Evolutionary conservation across 2,329 filamentous ascomycete species (phyloP), one percentile per base, ranked within the genome.

Genomic region (Colletotrichum lini): DNA sequence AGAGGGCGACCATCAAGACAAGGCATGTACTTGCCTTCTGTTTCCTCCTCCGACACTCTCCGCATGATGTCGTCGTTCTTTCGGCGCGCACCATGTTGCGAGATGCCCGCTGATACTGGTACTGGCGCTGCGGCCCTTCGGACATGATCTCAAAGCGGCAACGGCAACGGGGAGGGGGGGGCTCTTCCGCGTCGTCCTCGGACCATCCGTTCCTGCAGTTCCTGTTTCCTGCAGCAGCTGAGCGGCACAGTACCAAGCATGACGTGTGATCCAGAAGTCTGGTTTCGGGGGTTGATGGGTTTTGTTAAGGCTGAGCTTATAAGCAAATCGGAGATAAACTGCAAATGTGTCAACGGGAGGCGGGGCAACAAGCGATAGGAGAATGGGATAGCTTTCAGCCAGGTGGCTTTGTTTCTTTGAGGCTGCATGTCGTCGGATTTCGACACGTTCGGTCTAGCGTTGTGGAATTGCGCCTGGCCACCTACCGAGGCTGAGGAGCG

Each of bases 21-120:
- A 12, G n/a, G 4, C 9, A 18, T 26, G 18, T 38, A 65, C 78
- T 61, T 76, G 86, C 86, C 81, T 84, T 87, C 79, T 88, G 85
- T 75, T 88, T 88, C 70, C 86, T 80, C 70, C 85, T 80, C 57
- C 85, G 83, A 67, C 86, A 88, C 74, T 88, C 86, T 4, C 82
- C 82, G 75, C 86, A 88, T 23, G 85, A 86, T 23, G 83, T 85
- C 9, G 81, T 80, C 40, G 75, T 78, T 62, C 79, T 77, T 72
- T 82, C 80, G 21, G 78, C 77, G 69, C 79, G 78, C 65, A 75
- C 72, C 13, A 47, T 63, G 60, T 42, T 57, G 49, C 72, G 72
- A 10, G 50, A 61, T 30, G 56, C 65, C 66, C 74, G 74, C 72
- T 75, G 30, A 35, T 35, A 35, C 30, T 35, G 30, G 30, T 35